Conservation (phyloP, 2,329 filamentous ascomycete genomes). For the Hypomyces rosellus region DNA sequence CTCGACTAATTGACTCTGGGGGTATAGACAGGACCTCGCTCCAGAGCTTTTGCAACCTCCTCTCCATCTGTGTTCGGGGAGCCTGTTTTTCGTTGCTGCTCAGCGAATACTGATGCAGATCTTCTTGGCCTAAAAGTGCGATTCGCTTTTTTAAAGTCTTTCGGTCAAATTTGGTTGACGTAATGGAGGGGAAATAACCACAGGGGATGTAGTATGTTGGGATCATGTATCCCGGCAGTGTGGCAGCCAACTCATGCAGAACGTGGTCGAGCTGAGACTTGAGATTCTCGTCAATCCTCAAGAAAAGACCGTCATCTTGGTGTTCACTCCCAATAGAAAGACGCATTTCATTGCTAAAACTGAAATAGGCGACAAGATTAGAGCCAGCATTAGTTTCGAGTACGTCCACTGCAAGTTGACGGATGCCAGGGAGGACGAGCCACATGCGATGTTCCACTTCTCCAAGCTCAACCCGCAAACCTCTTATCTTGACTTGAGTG, state of each 20-base stretch:
- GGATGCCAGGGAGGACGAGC: neutral
- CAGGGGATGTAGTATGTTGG: constrained; percentile 6
- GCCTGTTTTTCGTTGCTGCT: neutral
- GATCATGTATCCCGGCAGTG: constrained; percentile 5
- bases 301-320: neutral
- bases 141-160: neutral
- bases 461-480: constrained; percentile 4
- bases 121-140: neutral
- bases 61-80: constrained; percentile 2
- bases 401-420: constrained; percentile 4
- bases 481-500: constrained; percentile 7
- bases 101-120: neutral
- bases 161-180: constrained; percentile 8
- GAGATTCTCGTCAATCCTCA: neutral
- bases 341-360: neutral
- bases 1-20: neutral
- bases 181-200: constrained; percentile 4
- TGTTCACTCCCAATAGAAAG: neutral
- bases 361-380: neutral
- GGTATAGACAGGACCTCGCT: neutral
- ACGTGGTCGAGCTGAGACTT: neutral
- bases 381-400: neutral
- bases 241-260: neutral
- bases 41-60: constrained; percentile 1
- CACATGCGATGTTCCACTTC: constrained; percentile 6